A percentile compares a stretch with the other conserved stretches of the same genome.
Evolutionary conservation across 2,329 filamentous ascomycete genomes (phyloP).

Genomic region (Oidium heveae): DNA sequence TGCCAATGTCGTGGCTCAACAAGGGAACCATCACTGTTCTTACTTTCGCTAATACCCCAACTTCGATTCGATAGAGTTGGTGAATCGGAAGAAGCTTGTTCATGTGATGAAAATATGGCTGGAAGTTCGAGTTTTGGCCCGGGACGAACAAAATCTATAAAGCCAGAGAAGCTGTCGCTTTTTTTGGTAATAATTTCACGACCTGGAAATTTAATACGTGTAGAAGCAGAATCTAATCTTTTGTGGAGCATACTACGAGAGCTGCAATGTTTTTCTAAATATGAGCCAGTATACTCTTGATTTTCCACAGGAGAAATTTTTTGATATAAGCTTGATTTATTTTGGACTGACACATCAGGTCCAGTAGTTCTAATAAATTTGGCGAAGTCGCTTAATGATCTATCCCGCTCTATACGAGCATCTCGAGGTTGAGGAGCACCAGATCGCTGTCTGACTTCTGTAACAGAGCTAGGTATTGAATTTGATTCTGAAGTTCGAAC

Average conservation of each 20-base stretch:
- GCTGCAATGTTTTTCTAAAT: too few species aligned
- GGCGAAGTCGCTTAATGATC: constrained; percentile 54
- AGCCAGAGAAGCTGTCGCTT: constrained; percentile 48
- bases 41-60: constrained; percentile 5
- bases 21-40: constrained; percentile 28
- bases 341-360: background rate
- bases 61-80: too few species aligned
- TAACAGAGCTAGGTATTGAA: constrained; percentile 4
- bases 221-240: constrained; percentile 13
- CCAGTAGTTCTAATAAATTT: constrained; percentile 65
- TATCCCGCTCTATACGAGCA: constrained; percentile 39
- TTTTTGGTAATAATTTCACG: constrained; percentile 41
- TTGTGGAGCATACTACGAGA: too few species aligned
- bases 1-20: constrained; percentile 28
- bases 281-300: too few species aligned
- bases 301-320: constrained; percentile 3
- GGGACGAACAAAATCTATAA: constrained; percentile 87
- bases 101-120: too few species aligned
- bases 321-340: background rate
- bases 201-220: constrained; percentile 35
- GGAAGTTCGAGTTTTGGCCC: constrained; percentile 28
- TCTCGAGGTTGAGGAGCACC: constrained; percentile 32
- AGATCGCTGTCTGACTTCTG: constrained; percentile 6
- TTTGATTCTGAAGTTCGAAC: constrained; percentile 3
- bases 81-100: too few species aligned